These are phyloP conservation scores for Cyclotella cryptica DNA, from an alignment of 108 stramenopile species.

Conservation along the genomic window DNA sequence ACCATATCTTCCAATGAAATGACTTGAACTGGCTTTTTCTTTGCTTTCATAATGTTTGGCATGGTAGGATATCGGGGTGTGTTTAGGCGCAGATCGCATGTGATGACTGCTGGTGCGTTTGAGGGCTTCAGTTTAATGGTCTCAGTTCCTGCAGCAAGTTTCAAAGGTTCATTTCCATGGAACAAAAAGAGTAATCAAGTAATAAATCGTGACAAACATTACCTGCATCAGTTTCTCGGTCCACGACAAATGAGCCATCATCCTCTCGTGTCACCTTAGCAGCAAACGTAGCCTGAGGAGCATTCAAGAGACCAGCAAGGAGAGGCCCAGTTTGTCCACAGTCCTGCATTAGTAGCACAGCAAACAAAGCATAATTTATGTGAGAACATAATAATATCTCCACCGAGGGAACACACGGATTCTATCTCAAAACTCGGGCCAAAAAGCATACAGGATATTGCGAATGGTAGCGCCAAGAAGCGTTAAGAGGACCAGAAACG, in stretches of 20 bases:
- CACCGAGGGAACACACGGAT: background rate
- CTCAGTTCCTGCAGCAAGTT: conserved; percentile 66
- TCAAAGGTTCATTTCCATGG: background rate
- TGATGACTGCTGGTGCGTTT: conserved; percentile 92
- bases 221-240: conserved; percentile 96
- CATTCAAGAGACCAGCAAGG: conserved; percentile 95
- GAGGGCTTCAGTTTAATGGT: conserved; percentile 66
- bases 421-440: background rate
- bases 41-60: conserved; percentile 99
- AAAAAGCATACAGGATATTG: background rate
- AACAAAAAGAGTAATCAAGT: background rate
- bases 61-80: conserved; percentile 99
- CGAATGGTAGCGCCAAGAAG: too few species aligned
- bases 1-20: conserved; percentile 69
- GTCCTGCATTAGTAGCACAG: conserved; percentile 42
- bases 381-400: background rate
- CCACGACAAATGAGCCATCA: conserved; percentile 78
- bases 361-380: too few species aligned
- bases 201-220: conserved; percentile 28
- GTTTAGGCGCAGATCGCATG: conserved; percentile 98
- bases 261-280: conserved; percentile 82
- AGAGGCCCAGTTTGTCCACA: conserved; percentile 90
- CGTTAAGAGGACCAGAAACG: background rate
- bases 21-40: conserved; percentile 97
- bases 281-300: conserved; percentile 98